A percentile compares a stretch with the other conserved stretches of the same genome.
phyloP scores from a whole-genome alignment of 257 asterid genomes.

The Solanum paucissectum region DNA sequence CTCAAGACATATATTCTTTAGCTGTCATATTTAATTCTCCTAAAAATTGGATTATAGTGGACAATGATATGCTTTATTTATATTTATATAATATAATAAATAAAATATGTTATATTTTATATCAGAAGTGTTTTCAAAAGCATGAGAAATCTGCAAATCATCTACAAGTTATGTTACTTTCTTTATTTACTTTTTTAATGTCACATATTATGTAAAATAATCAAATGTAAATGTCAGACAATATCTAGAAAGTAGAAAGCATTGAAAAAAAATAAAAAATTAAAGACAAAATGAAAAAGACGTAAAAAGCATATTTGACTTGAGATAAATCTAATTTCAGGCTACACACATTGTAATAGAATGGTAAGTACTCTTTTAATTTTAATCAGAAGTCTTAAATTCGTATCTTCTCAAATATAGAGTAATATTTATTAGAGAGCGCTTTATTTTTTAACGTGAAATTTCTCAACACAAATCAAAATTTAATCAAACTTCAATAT shows the following conservation, averaged over 20 bases:
- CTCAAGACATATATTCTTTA: background rate
- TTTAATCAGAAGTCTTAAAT: rapidly evolving
- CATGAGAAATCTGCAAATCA: background rate
- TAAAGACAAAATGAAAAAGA: background rate
- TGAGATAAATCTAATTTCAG: too few relatives aligned
- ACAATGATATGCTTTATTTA: background rate
- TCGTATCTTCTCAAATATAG: rapidly evolving
- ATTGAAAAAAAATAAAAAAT: background rate
- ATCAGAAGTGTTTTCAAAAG: background rate
- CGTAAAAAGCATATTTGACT: background rate
- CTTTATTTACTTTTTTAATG: background rate
- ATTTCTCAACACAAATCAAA: rapidly evolving
- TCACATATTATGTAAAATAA: background rate
- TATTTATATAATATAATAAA: too few relatives aligned
- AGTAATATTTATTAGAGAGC: too few relatives aligned
- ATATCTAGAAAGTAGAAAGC: background rate
- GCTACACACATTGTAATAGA: rapidly evolving
- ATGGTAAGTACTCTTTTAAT: rapidly evolving
- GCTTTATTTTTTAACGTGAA: rapidly evolving
- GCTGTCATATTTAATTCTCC: background rate
- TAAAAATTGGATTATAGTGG: background rate
- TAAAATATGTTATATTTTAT: too few relatives aligned
- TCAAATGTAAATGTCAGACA: background rate
- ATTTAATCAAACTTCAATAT: rapidly evolving
- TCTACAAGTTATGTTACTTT: background rate